phyloP scores from a whole-genome alignment of 2,329 filamentous ascomycete species.

The Penicillium janthinellum region DNA sequence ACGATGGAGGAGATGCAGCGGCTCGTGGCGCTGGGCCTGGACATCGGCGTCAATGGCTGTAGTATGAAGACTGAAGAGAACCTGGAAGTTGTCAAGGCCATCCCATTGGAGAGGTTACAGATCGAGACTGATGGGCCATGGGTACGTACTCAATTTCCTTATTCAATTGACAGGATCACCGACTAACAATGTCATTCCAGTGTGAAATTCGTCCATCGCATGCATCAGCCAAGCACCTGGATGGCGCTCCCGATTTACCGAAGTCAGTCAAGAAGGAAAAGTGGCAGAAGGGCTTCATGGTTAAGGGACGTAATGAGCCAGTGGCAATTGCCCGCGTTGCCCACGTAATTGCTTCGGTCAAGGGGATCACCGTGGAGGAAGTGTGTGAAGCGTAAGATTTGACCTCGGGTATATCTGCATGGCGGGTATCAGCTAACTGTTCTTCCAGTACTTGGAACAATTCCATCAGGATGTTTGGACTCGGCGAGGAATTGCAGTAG shows the following conservation, averaged over 20 bases:
- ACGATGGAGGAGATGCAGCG: slow-evolving; percentile 80
- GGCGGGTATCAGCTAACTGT: slow-evolving; percentile 23
- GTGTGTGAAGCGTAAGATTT: slow-evolving; percentile 73
- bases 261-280: slow-evolving; percentile 95
- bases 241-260: slow-evolving; percentile 70
- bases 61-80: slow-evolving; percentile 95
- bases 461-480: slow-evolving; percentile 74
- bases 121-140: slow-evolving; percentile 97
- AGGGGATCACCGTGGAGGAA: slow-evolving; percentile 75
- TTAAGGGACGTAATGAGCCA: slow-evolving; percentile 94
- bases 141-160: slow-evolving; percentile 38
- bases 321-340: slow-evolving; percentile 84
- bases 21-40: slow-evolving; percentile 76
- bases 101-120: slow-evolving; percentile 80
- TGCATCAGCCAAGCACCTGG: slow-evolving; percentile 74
- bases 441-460: slow-evolving; percentile 70
- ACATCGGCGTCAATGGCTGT: slow-evolving; percentile 96
- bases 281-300: slow-evolving; percentile 82
- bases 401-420: neutral
- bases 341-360: slow-evolving; percentile 84
- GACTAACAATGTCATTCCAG: slow-evolving; percentile 37
- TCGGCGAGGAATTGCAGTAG: slow-evolving; percentile 53
- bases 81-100: slow-evolving; percentile 75
- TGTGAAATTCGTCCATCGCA: slow-evolving; percentile 92
- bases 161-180: neutral